Evolutionary conservation across 257 asterid genomes (phyloP).

Genomic region (Nicotiana tomentosiformis): DNA sequence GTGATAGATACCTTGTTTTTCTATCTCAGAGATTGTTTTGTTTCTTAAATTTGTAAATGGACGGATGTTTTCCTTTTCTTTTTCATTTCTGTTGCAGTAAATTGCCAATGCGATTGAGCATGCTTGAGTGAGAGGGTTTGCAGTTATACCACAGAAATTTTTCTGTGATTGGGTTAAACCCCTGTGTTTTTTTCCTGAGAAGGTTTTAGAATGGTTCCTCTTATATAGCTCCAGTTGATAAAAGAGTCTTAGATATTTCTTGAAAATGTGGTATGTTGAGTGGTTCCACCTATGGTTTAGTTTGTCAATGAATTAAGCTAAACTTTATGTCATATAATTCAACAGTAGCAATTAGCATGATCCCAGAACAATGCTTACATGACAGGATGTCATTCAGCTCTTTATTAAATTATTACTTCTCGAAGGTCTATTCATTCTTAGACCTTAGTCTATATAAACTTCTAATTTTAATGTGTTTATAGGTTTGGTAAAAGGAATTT

Average conservation of each 20-base stretch:
- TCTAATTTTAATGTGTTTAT: neutral
- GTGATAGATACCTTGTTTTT: neutral
- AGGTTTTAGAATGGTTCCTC: neutral
- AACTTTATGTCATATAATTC: neutral
- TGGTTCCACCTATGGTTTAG: neutral
- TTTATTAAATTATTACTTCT: neutral
- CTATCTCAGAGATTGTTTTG: neutral
- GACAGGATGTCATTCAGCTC: slow-evolving; percentile 6
- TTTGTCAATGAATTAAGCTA: neutral
- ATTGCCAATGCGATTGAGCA: neutral
- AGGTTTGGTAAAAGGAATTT: slow-evolving; percentile 1
- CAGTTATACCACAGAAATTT: neutral
- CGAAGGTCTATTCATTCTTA: neutral
- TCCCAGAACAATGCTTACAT: neutral
- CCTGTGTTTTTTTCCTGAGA: neutral
- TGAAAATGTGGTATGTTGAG: neutral
- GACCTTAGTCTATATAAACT: neutral
- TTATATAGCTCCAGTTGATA: neutral
- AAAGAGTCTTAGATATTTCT: no score
- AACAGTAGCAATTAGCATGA: neutral
- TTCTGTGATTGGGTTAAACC: neutral
- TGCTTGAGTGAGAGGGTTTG: neutral
- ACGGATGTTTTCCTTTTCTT: neutral
- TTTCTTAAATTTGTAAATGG: neutral
- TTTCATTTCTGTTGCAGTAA: neutral